Percentiles rank a stretch among this genome's conserved stretches.
Conservation (phyloP, 768 basidiomycete species). For the Harrya chromipes region DNA sequence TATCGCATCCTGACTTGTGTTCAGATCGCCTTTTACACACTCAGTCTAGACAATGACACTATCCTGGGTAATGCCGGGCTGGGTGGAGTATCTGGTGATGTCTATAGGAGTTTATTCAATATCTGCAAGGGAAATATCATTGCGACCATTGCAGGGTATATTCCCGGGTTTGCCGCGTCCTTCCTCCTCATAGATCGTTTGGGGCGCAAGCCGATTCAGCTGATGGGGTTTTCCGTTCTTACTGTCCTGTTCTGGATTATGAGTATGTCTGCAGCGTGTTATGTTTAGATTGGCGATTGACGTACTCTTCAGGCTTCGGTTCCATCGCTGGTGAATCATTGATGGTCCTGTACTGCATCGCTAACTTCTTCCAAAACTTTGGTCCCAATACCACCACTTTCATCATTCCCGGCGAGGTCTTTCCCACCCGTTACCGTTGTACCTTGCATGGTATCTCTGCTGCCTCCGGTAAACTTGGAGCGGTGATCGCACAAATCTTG, state of each 20-base stretch:
- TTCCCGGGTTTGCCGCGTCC: slow-evolving; percentile 64
- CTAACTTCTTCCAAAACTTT: slow-evolving; percentile 67
- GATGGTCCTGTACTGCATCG: slow-evolving; percentile 73
- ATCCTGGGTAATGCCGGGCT: slow-evolving; percentile 63
- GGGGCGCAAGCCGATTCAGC: slow-evolving; percentile 77
- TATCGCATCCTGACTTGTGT: neutral
- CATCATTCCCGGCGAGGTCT: slow-evolving; percentile 72
- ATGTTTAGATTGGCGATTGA: neutral
- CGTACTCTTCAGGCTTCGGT: slow-evolving; percentile 49
- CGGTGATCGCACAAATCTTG: slow-evolving; percentile 65
- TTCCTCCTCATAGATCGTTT: slow-evolving; percentile 64
- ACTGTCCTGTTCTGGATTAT: slow-evolving; percentile 63
- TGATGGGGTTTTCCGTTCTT: slow-evolving; percentile 68
- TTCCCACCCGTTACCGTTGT: slow-evolving; percentile 83
- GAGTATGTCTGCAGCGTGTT: slow-evolving; percentile 39
- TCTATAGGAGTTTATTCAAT: slow-evolving; percentile 57
- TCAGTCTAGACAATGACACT: slow-evolving; percentile 74
- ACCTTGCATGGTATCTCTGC: slow-evolving; percentile 82
- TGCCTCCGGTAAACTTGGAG: slow-evolving; percentile 77
- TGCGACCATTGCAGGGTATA: slow-evolving; percentile 65
- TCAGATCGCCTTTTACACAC: slow-evolving; percentile 80
- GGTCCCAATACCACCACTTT: slow-evolving; percentile 56
- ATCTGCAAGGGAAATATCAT: slow-evolving; percentile 68
- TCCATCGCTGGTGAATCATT: slow-evolving; percentile 48
- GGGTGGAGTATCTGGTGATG: slow-evolving; percentile 42